Base-by-base conservation (phyloP, 1,139 yeast genomes). In the Petasospora fabianii region DNA sequence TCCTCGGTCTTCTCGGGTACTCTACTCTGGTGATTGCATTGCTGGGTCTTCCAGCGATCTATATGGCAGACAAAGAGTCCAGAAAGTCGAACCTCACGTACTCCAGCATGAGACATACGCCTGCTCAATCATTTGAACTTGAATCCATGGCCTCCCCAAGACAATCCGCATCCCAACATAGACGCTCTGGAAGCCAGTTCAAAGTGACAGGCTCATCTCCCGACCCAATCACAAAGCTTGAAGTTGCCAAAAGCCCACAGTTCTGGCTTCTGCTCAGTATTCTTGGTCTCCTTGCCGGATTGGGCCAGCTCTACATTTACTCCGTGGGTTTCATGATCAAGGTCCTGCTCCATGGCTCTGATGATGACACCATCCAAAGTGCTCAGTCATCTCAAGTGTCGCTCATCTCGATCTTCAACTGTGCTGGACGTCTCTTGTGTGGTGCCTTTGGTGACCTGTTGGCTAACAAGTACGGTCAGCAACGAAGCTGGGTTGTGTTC, bases 261-360 rank as follows among this genome's bases (percentile, higher is more conserved):
- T 77, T 77, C 52, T 77, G 83, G 82, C 51, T 71, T 3, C 48
- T 76, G 5, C 68, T 73, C 32, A 30, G 64, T 1, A 56, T 69
- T 7, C 62, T 78, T 2, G 80, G 81, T 0, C 44, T 72, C 3
- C 57, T 75, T 36, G 80, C 81, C 0, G 73, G 80, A 0, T 48
- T 77, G 48, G 82, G 83, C 9, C 83, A 77, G 53, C 72, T 77
- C 77, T 77, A 75, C 55, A 77, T 77, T 18, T 77, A 76, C 50
- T 75, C 80, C 0, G 77, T 75, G 15, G 84, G 84, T 1, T 75
- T 73, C 51, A 75, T 77, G 61, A 77, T 74, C 10, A 72, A 70
- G 47, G 78, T 84, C 0, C 61, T 77, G 24, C 45, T 43, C 2
- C 50, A 51, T 15, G 48, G 50, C 2, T 47, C 53, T 6, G 48